A percentile compares a stretch with the other conserved stretches of the same genome.
Evolutionary conservation across 495 filamentous ascomycete species (phyloP).

Genomic region (Xylaria grammica): DNA sequence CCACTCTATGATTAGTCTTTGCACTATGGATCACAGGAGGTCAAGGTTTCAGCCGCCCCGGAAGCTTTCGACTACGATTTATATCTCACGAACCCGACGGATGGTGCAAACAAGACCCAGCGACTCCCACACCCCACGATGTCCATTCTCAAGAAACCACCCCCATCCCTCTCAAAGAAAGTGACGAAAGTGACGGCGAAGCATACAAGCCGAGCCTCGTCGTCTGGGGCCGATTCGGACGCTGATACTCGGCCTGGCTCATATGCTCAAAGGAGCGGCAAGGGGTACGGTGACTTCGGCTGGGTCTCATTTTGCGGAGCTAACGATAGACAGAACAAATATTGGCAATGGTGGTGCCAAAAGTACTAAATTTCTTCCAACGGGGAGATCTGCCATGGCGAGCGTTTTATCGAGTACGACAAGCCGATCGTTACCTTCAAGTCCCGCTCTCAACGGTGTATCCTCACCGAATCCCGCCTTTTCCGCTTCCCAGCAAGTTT

Average conservation of each 20-base stretch:
- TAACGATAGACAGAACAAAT: slow-evolving; percentile 23
- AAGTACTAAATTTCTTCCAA: slow-evolving; percentile 39
- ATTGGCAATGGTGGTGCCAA: slow-evolving; percentile 19
- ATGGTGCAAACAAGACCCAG: slow-evolving; percentile 35
- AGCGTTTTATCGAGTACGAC: slow-evolving; percentile 33
- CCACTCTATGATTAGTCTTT: slow-evolving; percentile 38
- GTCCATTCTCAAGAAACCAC: slow-evolving; percentile 42
- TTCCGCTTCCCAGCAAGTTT: slow-evolving; percentile 56
- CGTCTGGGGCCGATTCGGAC: slow-evolving; percentile 29
- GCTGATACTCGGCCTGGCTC: slow-evolving; percentile 14
- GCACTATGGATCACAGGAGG: slow-evolving; percentile 43
- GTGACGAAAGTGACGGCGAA: slow-evolving; percentile 21
- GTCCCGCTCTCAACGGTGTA: slow-evolving; percentile 62
- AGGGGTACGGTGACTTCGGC: slow-evolving; percentile 20
- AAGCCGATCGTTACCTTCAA: slow-evolving; percentile 65
- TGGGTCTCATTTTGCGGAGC: slow-evolving; percentile 9
- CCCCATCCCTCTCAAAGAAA: slow-evolving; percentile 22
- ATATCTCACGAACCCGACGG: slow-evolving; percentile 43
- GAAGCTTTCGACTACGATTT: slow-evolving; percentile 50
- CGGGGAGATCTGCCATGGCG: slow-evolving; percentile 49
- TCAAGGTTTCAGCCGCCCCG: slow-evolving; percentile 40
- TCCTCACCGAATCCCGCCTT: slow-evolving; percentile 58
- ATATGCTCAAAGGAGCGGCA: slow-evolving; percentile 20
- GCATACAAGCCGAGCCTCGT: slow-evolving; percentile 21
- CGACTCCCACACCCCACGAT: slow-evolving; percentile 51